Percentiles rank a stretch among this genome's conserved stretches.
phyloP scores from a whole-genome alignment of 495 filamentous ascomycete species.

The Pyronema domesticum region DNA sequence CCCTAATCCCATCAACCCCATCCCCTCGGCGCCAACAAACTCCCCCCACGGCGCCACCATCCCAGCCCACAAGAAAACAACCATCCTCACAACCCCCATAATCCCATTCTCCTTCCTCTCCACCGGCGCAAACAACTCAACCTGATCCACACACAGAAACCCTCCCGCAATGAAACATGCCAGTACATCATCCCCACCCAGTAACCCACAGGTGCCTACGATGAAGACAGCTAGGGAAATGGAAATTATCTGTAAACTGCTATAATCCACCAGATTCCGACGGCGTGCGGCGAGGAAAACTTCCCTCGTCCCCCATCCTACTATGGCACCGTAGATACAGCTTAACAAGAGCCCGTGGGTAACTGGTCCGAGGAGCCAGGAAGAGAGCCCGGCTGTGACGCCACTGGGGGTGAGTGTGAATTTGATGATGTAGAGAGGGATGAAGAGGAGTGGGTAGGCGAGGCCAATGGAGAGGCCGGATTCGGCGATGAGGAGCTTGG shows the following conservation, averaged over 20 bases:
- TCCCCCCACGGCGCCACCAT: slow-evolving; percentile 36
- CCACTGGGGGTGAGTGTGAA: slow-evolving; percentile 43
- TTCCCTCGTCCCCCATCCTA: slow-evolving; percentile 68
- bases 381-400: background rate
- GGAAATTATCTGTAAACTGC: slow-evolving; percentile 80
- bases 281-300: slow-evolving; percentile 71
- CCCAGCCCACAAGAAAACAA: slow-evolving; percentile 79
- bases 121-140: background rate
- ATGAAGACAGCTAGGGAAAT: slow-evolving; percentile 71
- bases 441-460: slow-evolving; percentile 81
- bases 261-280: slow-evolving; percentile 66
- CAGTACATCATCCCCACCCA: slow-evolving; percentile 81
- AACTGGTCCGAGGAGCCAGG: slow-evolving; percentile 82
- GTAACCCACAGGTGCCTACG: slow-evolving; percentile 68
- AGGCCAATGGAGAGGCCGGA: slow-evolving; percentile 84
- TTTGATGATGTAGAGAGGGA: slow-evolving; percentile 68
- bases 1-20: slow-evolving; percentile 76
- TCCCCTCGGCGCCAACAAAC: slow-evolving; percentile 43
- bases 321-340: slow-evolving; percentile 52
- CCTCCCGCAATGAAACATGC: slow-evolving; percentile 92
- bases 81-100: slow-evolving; percentile 51
- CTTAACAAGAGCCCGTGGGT: slow-evolving; percentile 67
- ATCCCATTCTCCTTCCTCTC: background rate
- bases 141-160: slow-evolving; percentile 55
- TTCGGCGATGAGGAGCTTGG: slow-evolving; percentile 78